Evolutionary conservation across 805 yeast species (phyloP).

Genomic region (Sugiyamaella marilandica): DNA sequence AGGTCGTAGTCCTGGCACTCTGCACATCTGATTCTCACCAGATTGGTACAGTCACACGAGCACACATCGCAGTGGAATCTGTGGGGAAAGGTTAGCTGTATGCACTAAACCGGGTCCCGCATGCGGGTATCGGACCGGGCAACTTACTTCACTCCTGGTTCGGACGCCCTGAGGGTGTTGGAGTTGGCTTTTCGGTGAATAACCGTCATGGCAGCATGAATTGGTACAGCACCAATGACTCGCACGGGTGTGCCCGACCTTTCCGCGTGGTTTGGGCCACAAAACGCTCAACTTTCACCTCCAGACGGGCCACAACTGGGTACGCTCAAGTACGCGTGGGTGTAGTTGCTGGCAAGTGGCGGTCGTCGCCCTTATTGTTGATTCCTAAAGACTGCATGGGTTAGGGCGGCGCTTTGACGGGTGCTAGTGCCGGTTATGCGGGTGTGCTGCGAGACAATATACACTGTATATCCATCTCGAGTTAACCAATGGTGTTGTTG

Average conservation of each 20-base stretch:
- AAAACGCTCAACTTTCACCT: neutral
- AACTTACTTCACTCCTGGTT: slow-evolving; percentile 37
- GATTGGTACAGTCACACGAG: slow-evolving; percentile 89
- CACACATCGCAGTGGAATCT: slow-evolving; percentile 75
- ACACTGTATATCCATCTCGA: too few relatives aligned
- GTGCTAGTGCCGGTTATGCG: neutral
- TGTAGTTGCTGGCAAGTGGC: slow-evolving; percentile 1
- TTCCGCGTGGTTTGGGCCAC: neutral
- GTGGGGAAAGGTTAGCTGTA: neutral
- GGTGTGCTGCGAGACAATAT: neutral
- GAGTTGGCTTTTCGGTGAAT: slow-evolving; percentile 35
- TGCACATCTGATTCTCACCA: slow-evolving; percentile 89
- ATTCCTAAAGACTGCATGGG: neutral
- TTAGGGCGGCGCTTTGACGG: neutral
- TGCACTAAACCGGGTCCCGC: neutral
- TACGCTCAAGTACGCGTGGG: neutral
- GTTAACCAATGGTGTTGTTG: too few relatives aligned
- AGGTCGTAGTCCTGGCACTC: slow-evolving; percentile 89
- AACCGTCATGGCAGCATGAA: slow-evolving; percentile 30
- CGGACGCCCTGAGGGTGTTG: slow-evolving; percentile 30
- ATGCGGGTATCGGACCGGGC: neutral
- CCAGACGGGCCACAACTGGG: neutral
- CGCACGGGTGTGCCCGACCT: neutral
- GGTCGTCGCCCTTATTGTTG: slow-evolving; percentile 1
- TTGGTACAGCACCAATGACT: neutral